phyloP scores from a whole-genome alignment of 2,329 filamentous ascomycete species.

The Akanthomyces uredinophilus region DNA sequence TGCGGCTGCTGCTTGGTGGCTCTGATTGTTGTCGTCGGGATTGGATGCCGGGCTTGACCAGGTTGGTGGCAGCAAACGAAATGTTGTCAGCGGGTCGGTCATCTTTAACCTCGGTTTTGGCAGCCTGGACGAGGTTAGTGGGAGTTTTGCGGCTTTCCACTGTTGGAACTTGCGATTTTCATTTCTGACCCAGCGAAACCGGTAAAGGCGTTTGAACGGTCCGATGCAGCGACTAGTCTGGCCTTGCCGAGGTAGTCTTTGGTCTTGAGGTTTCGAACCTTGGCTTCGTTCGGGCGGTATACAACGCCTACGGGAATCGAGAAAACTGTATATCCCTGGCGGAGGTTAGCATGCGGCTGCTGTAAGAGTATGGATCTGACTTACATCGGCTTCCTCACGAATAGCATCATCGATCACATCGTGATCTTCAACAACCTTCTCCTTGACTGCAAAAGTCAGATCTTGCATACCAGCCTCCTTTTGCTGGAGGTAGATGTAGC shows the following conservation, averaged over 20 bases:
- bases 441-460: slow-evolving; percentile 82
- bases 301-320: slow-evolving; percentile 94
- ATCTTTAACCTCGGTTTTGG: slow-evolving; percentile 57
- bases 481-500: slow-evolving; percentile 95
- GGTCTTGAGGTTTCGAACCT: slow-evolving; percentile 95
- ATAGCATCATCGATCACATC: slow-evolving; percentile 98
- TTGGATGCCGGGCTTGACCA: slow-evolving; percentile 79
- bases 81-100: slow-evolving; percentile 79
- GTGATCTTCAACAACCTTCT: slow-evolving; percentile 94
- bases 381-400: slow-evolving; percentile 81
- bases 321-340: slow-evolving; percentile 92
- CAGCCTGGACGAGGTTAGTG: slow-evolving; percentile 34
- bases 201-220: slow-evolving; percentile 73
- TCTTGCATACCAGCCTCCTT: slow-evolving; percentile 88
- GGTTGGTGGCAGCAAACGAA: slow-evolving; percentile 86
- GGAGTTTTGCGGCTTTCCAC: background rate
- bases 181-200: slow-evolving; percentile 76
- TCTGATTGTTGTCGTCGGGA: slow-evolving; percentile 83
- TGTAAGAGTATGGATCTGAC: slow-evolving; percentile 17
- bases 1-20: slow-evolving; percentile 67
- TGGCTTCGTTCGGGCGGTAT: slow-evolving; percentile 93
- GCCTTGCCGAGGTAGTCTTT: slow-evolving; percentile 98
- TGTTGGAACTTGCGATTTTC: slow-evolving; percentile 54
- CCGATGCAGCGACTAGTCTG: slow-evolving; percentile 83
- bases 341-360: slow-evolving; percentile 20